A percentile compares a stretch with the other conserved stretches of the same genome.
phyloP scores from a whole-genome alignment of 352 stramenopile genomes.

The Globisporangium canariense region DNA sequence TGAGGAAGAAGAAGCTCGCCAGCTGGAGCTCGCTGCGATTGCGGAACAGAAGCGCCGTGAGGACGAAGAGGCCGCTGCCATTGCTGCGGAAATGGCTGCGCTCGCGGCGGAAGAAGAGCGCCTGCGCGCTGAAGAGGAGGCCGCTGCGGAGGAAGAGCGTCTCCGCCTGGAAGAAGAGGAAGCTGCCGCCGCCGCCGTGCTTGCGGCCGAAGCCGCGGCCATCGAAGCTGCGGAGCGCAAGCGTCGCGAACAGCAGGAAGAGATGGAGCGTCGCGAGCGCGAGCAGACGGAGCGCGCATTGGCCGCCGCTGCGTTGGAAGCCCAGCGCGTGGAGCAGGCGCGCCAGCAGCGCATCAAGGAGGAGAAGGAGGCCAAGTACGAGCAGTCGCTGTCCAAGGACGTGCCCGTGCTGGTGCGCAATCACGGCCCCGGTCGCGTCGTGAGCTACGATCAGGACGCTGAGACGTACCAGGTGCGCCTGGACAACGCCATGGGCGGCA shows the following conservation, averaged over 20 bases:
- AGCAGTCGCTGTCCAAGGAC: constrained; percentile 83
- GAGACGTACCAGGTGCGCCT: constrained; percentile 76
- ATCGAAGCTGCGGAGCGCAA: constrained; percentile 21
- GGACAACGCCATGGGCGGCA: constrained; percentile 58
- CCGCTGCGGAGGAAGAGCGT: constrained; percentile 25
- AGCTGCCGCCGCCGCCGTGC: constrained; percentile 5
- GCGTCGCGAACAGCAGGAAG: constrained; percentile 16
- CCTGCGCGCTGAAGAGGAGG: constrained; percentile 29
- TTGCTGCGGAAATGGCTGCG: constrained; percentile 19
- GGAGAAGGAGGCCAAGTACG: constrained; percentile 79
- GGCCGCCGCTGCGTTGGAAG: constrained; percentile 38
- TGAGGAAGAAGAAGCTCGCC: constrained; percentile 4
- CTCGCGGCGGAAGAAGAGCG: constrained; percentile 28
- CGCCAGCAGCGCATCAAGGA: constrained; percentile 48
- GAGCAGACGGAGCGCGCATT: constrained; percentile 39
- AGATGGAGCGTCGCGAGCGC: constrained; percentile 20
- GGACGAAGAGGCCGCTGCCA: constrained; percentile 30
- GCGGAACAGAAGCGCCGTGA: constrained; percentile 35
- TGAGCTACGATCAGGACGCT: constrained; percentile 77
- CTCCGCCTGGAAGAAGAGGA: constrained; percentile 18
- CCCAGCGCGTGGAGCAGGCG: constrained; percentile 42
- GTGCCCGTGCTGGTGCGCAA: constrained; percentile 79
- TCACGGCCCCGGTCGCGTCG: constrained; percentile 63
- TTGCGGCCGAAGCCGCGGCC: constrained; percentile 12
- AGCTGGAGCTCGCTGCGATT: constrained; percentile 1